A percentile compares a stretch with the other conserved stretches of the same genome.
phyloP scores from a whole-genome alignment of 352 stramenopile species.

The Phytopythium montanum region DNA sequence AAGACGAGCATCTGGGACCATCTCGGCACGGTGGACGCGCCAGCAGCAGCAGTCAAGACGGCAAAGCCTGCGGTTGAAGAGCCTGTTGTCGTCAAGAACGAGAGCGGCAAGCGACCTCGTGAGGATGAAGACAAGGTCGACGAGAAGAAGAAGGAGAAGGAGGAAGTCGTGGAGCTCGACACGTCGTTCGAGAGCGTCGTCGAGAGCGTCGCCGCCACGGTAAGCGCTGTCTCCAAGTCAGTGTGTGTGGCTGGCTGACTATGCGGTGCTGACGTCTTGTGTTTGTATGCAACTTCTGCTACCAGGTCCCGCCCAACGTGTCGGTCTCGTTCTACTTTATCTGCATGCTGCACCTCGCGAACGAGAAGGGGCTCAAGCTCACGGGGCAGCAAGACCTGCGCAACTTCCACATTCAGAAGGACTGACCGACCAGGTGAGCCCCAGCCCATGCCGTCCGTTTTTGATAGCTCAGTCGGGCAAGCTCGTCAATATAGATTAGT shows the following conservation, averaged over 20 bases:
- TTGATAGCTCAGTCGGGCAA: neutral
- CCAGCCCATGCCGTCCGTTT: neutral
- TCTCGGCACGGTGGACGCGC: slow-evolving; percentile 41
- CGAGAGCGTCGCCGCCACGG: slow-evolving; percentile 80
- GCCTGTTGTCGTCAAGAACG: slow-evolving; percentile 14
- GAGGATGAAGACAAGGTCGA: slow-evolving; percentile 19
- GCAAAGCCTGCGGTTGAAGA: neutral
- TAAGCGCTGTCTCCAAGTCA: slow-evolving; percentile 26
- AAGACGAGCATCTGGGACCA: slow-evolving; percentile 95
- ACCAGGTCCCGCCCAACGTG: slow-evolving; percentile 89
- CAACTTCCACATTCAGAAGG: slow-evolving; percentile 71
- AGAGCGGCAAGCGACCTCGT: slow-evolving; percentile 27
- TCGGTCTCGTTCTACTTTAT: slow-evolving; percentile 99
- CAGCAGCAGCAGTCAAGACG: neutral
- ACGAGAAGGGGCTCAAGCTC: slow-evolving; percentile 96
- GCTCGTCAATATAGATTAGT: slow-evolving; percentile 11
- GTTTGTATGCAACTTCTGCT: neutral
- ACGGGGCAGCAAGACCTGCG: slow-evolving; percentile 68
- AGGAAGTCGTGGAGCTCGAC: slow-evolving; percentile 14
- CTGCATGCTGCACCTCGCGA: slow-evolving; percentile 97
- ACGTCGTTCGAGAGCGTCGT: slow-evolving; percentile 91
- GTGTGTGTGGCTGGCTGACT: neutral
- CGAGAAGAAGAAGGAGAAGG: slow-evolving; percentile 7
- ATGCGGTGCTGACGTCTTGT: slow-evolving; percentile 8
- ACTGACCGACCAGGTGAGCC: slow-evolving; percentile 10